These are phyloP conservation scores for Podaxis rugospora DNA, from an alignment of 768 basidiomycete genomes.

Conservation along the genomic window DNA sequence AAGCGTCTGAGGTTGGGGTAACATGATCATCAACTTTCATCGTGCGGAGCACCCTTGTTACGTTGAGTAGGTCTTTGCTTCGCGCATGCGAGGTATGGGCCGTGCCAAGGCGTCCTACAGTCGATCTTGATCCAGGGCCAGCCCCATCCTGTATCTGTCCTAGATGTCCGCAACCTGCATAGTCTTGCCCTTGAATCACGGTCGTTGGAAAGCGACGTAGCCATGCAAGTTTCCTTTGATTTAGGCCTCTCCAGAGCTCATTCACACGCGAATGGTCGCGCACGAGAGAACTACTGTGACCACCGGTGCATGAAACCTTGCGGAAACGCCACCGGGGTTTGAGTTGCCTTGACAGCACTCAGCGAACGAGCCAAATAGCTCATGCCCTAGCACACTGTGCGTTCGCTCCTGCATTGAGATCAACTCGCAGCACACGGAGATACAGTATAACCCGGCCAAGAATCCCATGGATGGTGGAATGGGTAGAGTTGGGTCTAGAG, in stretches of 20 bases:
- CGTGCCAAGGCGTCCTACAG: slow-evolving; percentile 11
- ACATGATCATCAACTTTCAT: neutral
- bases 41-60: neutral
- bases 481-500: neutral
- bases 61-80: slow-evolving; percentile 3
- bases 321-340: slow-evolving; percentile 7
- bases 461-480: slow-evolving; percentile 5
- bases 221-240: slow-evolving; percentile 11
- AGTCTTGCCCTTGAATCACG: slow-evolving; percentile 1
- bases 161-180: neutral
- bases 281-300: neutral
- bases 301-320: slow-evolving; percentile 7
- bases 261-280: neutral
- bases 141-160: slow-evolving; percentile 2
- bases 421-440: neutral
- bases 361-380: slow-evolving; percentile 3
- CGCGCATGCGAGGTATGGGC: neutral
- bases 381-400: slow-evolving; percentile 4
- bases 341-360: neutral
- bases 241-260: slow-evolving; percentile 3
- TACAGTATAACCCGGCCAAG: slow-evolving; percentile 1
- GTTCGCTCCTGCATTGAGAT: neutral
- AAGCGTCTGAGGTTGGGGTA: slow-evolving; percentile 10
- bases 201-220: neutral
- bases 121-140: neutral